A percentile compares a stretch with the other conserved stretches of the same genome.
Conservation (phyloP, 257 asterid genomes). For the Cruciata laevipes region DNA sequence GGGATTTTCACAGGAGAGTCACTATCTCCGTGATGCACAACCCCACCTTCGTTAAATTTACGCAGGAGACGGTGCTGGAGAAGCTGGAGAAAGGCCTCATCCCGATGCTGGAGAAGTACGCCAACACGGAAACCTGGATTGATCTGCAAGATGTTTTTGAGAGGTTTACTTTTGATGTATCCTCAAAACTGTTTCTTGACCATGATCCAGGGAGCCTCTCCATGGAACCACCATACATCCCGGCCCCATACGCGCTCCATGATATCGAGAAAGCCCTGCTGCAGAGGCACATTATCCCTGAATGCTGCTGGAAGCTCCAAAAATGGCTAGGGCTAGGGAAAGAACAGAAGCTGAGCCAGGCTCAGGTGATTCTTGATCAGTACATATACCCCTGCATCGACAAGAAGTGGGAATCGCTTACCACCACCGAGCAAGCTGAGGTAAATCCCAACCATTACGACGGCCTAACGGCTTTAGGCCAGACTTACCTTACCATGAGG, state of each 20-base stretch:
- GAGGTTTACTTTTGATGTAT: conserved; percentile 33
- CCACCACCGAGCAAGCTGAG: no score
- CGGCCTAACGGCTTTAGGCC: conserved; percentile 18
- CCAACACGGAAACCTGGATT: no score
- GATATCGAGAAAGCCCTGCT: background rate
- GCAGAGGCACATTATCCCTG: background rate
- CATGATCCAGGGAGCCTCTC: conserved; percentile 20
- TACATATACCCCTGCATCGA: background rate
- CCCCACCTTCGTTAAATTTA: no score
- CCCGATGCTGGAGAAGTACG: no score
- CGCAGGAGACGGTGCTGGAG: no score
- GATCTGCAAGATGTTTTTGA: no score
- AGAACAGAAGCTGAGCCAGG: conserved; percentile 2
- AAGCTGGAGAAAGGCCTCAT: no score
- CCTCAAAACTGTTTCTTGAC: conserved; percentile 34
- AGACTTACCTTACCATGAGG: conserved; percentile 7
- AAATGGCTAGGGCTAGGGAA: background rate
- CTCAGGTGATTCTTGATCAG: background rate
- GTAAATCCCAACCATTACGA: background rate
- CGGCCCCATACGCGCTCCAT: background rate
- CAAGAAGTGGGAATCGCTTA: background rate
- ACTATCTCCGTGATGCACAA: no score
- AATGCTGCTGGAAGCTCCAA: conserved; percentile 9
- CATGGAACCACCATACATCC: background rate
- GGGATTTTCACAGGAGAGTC: no score